phyloP scores from a whole-genome alignment of 2,329 filamentous ascomycete species.

The Ophiostoma populinum region DNA sequence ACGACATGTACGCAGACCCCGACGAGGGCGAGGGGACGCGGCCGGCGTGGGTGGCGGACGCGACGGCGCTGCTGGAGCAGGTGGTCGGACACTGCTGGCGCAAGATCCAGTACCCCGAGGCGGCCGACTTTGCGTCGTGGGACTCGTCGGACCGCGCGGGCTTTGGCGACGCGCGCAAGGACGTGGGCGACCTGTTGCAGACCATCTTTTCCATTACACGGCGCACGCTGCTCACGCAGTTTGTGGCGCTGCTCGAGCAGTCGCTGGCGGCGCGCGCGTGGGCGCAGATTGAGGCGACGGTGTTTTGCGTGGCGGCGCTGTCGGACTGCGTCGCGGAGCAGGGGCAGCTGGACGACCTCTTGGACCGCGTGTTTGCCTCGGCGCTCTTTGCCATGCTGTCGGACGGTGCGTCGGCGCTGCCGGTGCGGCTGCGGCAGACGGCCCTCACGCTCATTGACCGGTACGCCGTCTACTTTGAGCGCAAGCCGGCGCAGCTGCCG shows the following conservation, averaged over 20 bases:
- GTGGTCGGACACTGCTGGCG: conserved; percentile 49
- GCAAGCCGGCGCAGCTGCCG: conserved; percentile 48
- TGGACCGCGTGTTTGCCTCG: conserved; percentile 44
- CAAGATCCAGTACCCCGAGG: conserved; percentile 51
- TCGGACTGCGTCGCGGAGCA: conserved; percentile 47
- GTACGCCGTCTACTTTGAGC: conserved; percentile 62
- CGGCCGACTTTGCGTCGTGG: conserved; percentile 43
- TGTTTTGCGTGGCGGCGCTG: conserved; percentile 47
- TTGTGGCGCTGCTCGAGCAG: conserved; percentile 36
- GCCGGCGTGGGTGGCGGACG: background rate
- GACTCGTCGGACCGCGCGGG: conserved; percentile 49
- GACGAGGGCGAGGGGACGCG: conserved; percentile 9
- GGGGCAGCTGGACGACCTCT: conserved; percentile 36
- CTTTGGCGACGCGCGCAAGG: conserved; percentile 57
- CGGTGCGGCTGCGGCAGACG: conserved; percentile 46
- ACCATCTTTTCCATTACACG: conserved; percentile 49
- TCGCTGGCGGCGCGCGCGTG: conserved; percentile 32
- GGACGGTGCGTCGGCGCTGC: conserved; percentile 33
- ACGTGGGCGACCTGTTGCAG: conserved; percentile 63
- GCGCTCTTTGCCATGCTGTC: conserved; percentile 37
- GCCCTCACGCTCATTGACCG: conserved; percentile 53
- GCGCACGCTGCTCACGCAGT: conserved; percentile 35
- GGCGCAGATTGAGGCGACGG: conserved; percentile 41
- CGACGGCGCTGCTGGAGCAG: conserved; percentile 33
- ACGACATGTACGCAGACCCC: conserved; percentile 26